Conservation (phyloP, 768 basidiomycete species). For the Candolleomyces eurysporus region DNA sequence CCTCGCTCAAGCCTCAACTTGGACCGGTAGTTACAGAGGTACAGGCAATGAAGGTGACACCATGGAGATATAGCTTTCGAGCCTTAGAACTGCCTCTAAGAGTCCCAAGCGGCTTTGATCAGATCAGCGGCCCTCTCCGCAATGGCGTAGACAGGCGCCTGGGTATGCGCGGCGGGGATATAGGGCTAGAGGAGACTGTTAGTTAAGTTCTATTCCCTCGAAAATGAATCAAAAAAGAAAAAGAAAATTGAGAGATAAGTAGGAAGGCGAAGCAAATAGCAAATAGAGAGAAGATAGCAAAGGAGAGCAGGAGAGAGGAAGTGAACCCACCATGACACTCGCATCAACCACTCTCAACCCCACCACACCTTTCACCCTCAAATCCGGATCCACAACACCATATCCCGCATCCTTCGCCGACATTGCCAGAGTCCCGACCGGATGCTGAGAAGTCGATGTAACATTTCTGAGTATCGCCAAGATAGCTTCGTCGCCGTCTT, state of each 20-base stretch:
- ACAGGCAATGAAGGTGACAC: neutral
- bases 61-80: neutral
- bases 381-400: slow-evolving; percentile 38
- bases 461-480: slow-evolving; percentile 17
- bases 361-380: slow-evolving; percentile 31
- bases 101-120: slow-evolving; percentile 8
- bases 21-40: no score
- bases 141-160: slow-evolving; percentile 13
- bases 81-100: neutral
- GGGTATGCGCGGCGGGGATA: slow-evolving; percentile 14
- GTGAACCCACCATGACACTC: slow-evolving; percentile 27
- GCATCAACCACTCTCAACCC: slow-evolving; percentile 40
- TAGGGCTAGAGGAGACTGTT: slow-evolving; percentile 6
- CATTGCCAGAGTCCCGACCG: slow-evolving; percentile 32
- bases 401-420: slow-evolving; percentile 20
- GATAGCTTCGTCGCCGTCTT: slow-evolving; percentile 8
- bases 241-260: no score
- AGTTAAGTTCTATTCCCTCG: no score
- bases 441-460: slow-evolving; percentile 26
- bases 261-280: no score
- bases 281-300: no score
- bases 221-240: no score
- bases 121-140: slow-evolving; percentile 11
- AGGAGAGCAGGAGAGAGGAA: no score
- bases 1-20: no score